Conservation (phyloP, 1,284 basidiomycete genomes). For the Boletus semigastroideus region DNA sequence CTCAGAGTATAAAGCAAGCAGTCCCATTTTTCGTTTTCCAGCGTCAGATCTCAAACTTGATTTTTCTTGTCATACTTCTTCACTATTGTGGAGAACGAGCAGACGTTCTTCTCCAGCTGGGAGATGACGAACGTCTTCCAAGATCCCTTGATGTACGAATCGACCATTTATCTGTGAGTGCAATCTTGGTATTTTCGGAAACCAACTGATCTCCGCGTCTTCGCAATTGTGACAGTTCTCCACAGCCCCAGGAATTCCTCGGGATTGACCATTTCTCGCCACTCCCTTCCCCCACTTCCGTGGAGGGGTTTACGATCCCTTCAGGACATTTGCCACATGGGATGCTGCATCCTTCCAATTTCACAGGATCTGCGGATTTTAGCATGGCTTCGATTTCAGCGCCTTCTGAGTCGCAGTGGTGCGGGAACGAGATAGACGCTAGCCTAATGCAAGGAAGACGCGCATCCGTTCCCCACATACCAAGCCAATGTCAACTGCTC, state of each 20-base stretch:
- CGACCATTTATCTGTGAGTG: slow-evolving; percentile 2
- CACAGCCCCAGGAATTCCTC: neutral
- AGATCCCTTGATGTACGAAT: neutral
- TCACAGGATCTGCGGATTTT: neutral
- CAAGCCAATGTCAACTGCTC: neutral
- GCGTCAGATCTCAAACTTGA: neutral
- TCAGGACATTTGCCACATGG: neutral
- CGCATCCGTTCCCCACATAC: neutral
- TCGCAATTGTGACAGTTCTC: neutral
- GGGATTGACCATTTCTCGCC: neutral
- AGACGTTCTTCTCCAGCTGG: neutral
- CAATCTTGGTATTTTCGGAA: neutral
- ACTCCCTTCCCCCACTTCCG: neutral
- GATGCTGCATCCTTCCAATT: neutral
- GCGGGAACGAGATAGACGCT: neutral
- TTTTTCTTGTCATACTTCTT: neutral
- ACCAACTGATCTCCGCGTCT: slow-evolving; percentile 2
- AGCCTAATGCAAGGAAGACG: neutral
- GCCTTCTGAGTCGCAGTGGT: neutral
- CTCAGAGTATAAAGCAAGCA: slow-evolving; percentile 3
- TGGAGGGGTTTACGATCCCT: neutral
- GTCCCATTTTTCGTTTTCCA: neutral
- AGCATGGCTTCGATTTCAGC: neutral
- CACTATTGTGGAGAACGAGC: neutral
- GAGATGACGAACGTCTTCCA: neutral